These are phyloP conservation scores for Ceratobasidium sp. DNA, from an alignment of 1,284 basidiomycete genomes.

Conservation along the genomic window DNA sequence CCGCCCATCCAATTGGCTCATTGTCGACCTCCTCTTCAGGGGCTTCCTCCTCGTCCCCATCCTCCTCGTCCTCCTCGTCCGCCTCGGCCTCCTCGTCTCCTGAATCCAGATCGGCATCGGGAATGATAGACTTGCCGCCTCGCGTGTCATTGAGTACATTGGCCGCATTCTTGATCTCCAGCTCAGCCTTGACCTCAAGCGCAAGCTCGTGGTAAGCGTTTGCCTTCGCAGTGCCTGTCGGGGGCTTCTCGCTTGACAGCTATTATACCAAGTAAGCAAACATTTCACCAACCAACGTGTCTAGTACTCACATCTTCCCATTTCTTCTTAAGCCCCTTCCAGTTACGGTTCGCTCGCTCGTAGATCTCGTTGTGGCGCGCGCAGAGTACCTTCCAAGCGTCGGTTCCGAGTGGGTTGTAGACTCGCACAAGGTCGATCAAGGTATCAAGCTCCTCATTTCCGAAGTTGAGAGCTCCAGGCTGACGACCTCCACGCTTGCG, in stretches of 20 bases:
- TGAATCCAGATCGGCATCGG: not conserved
- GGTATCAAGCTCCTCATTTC: not conserved
- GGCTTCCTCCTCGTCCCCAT: not conserved
- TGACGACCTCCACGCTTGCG: not conserved
- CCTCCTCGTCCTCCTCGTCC: not conserved
- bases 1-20: not conserved
- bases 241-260: not conserved
- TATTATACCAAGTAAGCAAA: not conserved
- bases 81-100: not conserved
- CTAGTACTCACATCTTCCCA: not conserved
- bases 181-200: not conserved
- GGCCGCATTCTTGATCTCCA: not conserved
- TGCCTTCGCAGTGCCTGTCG: not conserved
- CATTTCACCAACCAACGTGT: not conserved
- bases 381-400: not conserved
- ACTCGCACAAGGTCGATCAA: not conserved
- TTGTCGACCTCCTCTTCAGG: not conserved
- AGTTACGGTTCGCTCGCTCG: not conserved
- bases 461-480: not conserved
- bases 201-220: slow-evolving; percentile 7
- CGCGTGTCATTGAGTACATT: not conserved
- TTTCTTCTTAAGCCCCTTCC: not conserved
- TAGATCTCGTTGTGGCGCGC: not conserved
- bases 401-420: not conserved
- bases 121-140: not conserved